phyloP scores from a whole-genome alignment of 2,329 filamentous ascomycete species.

The Aspergillus viridinutans region DNA sequence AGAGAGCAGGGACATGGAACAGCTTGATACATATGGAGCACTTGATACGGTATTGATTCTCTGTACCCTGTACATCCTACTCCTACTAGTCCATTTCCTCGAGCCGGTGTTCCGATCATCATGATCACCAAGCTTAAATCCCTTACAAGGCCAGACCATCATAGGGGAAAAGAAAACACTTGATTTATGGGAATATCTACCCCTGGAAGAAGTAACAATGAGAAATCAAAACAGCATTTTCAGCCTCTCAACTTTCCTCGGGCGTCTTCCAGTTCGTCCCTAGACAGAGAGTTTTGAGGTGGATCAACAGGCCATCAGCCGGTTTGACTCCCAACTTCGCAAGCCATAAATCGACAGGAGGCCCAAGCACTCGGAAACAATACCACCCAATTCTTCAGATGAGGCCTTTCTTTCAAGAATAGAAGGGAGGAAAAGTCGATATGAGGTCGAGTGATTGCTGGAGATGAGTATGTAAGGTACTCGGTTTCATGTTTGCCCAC shows the following conservation, averaged over 20 bases:
- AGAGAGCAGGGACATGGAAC: too few species aligned
- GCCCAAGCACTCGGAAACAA: slow-evolving; percentile 19
- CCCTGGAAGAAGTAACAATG: background rate
- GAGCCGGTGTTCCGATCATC: background rate
- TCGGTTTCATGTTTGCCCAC: too few species aligned
- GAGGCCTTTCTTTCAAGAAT: background rate
- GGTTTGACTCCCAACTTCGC: background rate
- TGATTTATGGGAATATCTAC: background rate
- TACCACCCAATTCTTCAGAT: slow-evolving; percentile 5
- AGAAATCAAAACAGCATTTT: background rate
- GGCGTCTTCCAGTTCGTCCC: background rate
- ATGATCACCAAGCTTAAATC: background rate
- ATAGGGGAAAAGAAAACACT: background rate
- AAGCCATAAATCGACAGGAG: slow-evolving; percentile 1
- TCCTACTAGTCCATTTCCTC: too few species aligned
- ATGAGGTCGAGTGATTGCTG: background rate
- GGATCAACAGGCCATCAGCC: background rate
- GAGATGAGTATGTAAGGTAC: background rate
- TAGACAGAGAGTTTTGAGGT: background rate
- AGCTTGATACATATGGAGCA: too few species aligned
- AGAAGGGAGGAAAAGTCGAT: background rate
- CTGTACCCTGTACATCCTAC: too few species aligned
- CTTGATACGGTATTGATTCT: too few species aligned
- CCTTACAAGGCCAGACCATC: background rate
- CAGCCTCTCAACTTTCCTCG: background rate